Percentiles rank a stretch among this genome's conserved stretches.
Evolutionary conservation across 2,329 filamentous ascomycete genomes (phyloP).

Genomic region (Cordyceps cicadae): DNA sequence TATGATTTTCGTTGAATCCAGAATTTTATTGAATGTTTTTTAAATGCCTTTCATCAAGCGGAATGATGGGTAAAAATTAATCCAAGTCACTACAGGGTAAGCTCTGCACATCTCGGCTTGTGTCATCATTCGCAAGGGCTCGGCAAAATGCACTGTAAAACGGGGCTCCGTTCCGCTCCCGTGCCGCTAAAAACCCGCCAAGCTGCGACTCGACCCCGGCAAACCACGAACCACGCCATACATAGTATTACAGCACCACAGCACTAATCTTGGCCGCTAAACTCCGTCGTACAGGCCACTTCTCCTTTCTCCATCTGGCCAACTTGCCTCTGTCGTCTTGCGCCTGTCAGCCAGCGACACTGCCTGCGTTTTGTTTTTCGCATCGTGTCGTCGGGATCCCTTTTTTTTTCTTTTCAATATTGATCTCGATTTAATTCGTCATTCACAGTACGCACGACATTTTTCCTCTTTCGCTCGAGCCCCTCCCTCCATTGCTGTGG

Average conservation of each 20-base stretch:
- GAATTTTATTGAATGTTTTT: no score
- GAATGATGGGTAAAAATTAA: neutral
- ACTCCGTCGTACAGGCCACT: slow-evolving; percentile 3
- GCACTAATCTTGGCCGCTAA: neutral
- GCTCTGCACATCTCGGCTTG: neutral
- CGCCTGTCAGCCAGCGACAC: slow-evolving; percentile 7
- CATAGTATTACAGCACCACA: neutral
- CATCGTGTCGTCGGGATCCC: neutral
- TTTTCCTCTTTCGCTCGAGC: neutral
- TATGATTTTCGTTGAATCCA: no score
- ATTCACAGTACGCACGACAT: neutral
- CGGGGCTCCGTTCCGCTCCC: slow-evolving; percentile 4
- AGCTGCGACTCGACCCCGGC: neutral
- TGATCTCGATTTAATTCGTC: neutral
- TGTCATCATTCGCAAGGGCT: no score
- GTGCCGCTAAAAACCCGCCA: neutral
- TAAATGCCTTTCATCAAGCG: neutral
- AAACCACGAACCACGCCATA: neutral
- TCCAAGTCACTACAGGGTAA: neutral
- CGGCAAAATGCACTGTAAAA: neutral
- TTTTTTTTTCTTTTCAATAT: neutral
- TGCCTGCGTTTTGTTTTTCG: neutral
- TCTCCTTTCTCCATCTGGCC: slow-evolving; percentile 12
- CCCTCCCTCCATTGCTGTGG: neutral
- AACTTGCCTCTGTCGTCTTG: slow-evolving; percentile 9